Evolutionary conservation across 495 filamentous ascomycete species (phyloP).

Genomic region (Echria macrotheca): DNA sequence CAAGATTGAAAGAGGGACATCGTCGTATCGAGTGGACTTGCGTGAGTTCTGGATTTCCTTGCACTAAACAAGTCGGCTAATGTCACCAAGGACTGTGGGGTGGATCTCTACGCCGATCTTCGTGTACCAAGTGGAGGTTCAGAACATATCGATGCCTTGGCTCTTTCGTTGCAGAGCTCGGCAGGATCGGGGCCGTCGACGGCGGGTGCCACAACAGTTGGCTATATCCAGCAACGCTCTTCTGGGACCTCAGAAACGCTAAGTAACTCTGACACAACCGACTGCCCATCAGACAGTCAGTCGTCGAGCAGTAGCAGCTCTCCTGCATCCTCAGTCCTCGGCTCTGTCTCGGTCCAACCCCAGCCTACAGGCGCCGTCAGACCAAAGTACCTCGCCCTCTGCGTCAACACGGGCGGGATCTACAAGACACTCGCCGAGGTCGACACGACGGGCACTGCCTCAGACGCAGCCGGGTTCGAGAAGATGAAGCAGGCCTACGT

Average conservation of each 20-base stretch:
- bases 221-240: no score
- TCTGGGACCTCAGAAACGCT: no score
- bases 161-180: not conserved
- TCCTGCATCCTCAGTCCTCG: not conserved
- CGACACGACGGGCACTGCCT: not conserved
- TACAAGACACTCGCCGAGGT: slow-evolving; percentile 13
- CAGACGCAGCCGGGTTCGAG: slow-evolving; percentile 5
- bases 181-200: no score
- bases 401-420: slow-evolving; percentile 14
- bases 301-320: not conserved
- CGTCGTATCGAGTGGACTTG: slow-evolving; percentile 6
- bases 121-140: not conserved
- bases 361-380: not conserved
- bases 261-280: no score
- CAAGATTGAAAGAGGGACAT: not conserved
- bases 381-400: slow-evolving; percentile 12
- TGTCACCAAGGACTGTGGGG: slow-evolving; percentile 3
- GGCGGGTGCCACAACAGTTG: no score
- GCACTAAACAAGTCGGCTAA: not conserved
- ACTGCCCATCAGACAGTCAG: no score
- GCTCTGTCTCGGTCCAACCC: not conserved
- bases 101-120: slow-evolving; percentile 3
- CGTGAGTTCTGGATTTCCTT: not conserved
- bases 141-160: not conserved
- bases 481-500: slow-evolving; percentile 11